Evolutionary conservation across 805 yeast genomes (phyloP), one percentile per base, ranked within the genome.

Genomic region (Maudiozyma bulderi): DNA sequence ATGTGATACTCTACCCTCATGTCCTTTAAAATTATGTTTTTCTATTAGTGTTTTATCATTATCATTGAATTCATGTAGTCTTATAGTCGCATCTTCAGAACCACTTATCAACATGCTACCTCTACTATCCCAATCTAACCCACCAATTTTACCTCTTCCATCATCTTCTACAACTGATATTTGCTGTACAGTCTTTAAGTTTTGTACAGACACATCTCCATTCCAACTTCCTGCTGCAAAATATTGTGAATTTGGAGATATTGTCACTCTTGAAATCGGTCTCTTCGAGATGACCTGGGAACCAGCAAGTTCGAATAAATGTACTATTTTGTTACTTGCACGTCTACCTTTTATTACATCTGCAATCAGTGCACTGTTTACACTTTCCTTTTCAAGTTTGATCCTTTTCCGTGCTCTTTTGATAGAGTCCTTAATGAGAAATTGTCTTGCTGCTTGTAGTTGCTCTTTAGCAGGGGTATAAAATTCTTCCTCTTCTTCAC

Each of bases 171-270:
- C 49, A 8, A 50, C 45, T 8, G 47, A 13, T 10, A 48, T 8
- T 8, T 61, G 50, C 15, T 67, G 65, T 40, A 83, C 64, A 3
- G 73, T 62, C 0, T 65, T 57, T 3, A 64, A 54, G 43, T 74
- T 63, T n/a, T 84, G 40, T 1, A 86, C 52, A 52, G 73, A 75
- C 5, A 87, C 56, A 30, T 73, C 72, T 3, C 97, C 97, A 52
- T 82, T 78, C 97, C 98, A 91, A 37, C 93, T 84, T 0, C 89
- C 93, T 11, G 80, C 71, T 0, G 87, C 84, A 3, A 86, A 40
- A 11, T 8, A 15, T 1, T 28, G 10, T 1, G 44, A 39, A 1
- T 57, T 41, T 4, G 68, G 65, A 5, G 79, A 70, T 20, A 77
- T 71, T 6, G 77, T 57, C 0, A 82, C 77, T 2, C 71, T 62